Conservation (phyloP, 768 basidiomycete species). For the Auricularia heimuer region DNA sequence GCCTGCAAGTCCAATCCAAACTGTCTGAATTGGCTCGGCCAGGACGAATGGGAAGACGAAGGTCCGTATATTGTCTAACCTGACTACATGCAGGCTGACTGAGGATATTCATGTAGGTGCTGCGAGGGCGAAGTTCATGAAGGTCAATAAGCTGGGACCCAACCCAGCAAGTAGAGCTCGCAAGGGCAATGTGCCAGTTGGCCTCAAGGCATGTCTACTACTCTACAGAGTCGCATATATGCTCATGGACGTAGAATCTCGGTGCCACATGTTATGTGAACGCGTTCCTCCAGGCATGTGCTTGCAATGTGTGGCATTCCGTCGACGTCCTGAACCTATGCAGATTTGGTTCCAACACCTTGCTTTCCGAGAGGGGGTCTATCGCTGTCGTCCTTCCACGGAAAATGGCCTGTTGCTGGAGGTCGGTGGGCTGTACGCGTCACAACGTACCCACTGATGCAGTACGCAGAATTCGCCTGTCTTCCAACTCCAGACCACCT, state of each 20-base stretch:
- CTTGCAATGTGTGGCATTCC: not conserved
- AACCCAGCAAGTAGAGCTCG: conserved; percentile 45
- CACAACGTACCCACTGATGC: not conserved
- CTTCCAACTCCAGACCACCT: conserved; percentile 68
- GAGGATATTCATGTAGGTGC: conserved; percentile 30
- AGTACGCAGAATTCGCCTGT: conserved; percentile 57
- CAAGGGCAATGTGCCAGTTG: conserved; percentile 54
- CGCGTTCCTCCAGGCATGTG: conserved; percentile 73
- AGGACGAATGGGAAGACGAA: conserved; percentile 69
- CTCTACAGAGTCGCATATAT: conserved; percentile 4
- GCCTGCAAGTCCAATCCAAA: conserved; percentile 68
- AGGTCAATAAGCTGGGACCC: conserved; percentile 39
- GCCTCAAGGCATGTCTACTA: conserved; percentile 50
- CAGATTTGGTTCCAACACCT: conserved; percentile 90
- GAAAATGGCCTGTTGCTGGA: conserved; percentile 36
- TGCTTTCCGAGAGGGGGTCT: conserved; percentile 75
- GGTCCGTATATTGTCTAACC: conserved; percentile 28
- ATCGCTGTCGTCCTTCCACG: conserved; percentile 54
- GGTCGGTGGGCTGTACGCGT: conserved; percentile 20
- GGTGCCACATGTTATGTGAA: conserved; percentile 98
- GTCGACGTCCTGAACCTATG: not conserved
- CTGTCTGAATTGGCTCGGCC: conserved; percentile 83
- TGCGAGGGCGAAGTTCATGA: conserved; percentile 41
- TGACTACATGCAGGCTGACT: conserved; percentile 2
- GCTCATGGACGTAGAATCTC: conserved; percentile 52